Base-by-base conservation (phyloP, 139 green algal genomes). In the Ettlia oleoabundans region DNA sequence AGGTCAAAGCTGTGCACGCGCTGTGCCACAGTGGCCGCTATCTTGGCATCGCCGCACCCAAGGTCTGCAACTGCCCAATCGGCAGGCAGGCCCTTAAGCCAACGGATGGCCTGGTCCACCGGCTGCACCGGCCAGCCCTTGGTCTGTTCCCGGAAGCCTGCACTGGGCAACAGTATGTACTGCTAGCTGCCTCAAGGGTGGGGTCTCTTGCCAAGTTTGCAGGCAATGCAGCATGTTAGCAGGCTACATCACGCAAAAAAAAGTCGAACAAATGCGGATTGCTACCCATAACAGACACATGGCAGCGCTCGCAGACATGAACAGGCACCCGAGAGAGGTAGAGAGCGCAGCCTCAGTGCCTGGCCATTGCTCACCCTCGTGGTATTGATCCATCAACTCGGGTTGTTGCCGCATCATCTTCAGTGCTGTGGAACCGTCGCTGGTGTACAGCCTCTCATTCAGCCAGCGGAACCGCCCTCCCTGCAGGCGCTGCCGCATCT, bases 401-500 rank as follows among this genome's bases (percentile, higher is more conserved):
- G 92, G 93, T 32, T 91, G n/a, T 28, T 81, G 61, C 33, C 92
- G 80, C 86, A 98, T 94, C 84, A 96, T 75, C 0, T 19, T 1
- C 8, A 93, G 90, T 1, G 92, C 91, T 0, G 94, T 73, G 6
- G 85, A 72, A 1, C 95, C 94, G 4, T 77, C 87, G 26, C 76
- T 87, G 15, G 94, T 99, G 93, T 99, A 99, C 51, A 99, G 90
- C 78, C 88, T 61, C 89, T 99, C 96, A 78, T 99, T 99, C 28
- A 99, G 91, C 85, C 85, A 93, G 51, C 96, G 89, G 88, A 99
- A 99, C 0, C 89, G 92, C 2, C 96, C 93, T 24, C 96, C 93
- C 65, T 84, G 68, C 73, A 98, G 86, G 42, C 86, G 82, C 21
- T 90, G 88, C 0, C 86, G 85, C 90, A 98, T 93, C 86, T 94